These are phyloP conservation scores for Oryza glumipatula DNA, from an alignment of 176 grass and related monocot genomes.

Conservation along the genomic window DNA sequence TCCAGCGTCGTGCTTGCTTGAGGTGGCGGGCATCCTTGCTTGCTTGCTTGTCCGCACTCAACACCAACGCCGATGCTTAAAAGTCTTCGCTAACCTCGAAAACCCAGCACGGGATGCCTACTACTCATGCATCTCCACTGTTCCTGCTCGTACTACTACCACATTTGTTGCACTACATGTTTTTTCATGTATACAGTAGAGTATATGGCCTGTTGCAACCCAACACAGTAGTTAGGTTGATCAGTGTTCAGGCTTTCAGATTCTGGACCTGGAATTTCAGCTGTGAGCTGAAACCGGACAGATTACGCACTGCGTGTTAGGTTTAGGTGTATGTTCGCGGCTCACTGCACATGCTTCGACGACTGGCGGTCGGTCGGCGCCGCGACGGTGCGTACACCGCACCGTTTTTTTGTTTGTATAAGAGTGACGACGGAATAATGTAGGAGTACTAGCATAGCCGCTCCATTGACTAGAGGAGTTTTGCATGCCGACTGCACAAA, in stretches of 20 bases:
- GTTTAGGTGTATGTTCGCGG: background rate
- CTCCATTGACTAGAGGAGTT: conserved; percentile 35
- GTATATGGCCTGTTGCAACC: too few species aligned
- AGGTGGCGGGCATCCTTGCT: conserved; percentile 42
- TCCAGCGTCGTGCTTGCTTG: conserved; percentile 60
- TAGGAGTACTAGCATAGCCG: background rate
- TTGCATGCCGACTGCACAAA: conserved; percentile 26
- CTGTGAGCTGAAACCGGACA: background rate
- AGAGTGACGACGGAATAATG: background rate
- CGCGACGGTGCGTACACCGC: background rate
- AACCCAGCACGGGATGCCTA: conserved; percentile 24
- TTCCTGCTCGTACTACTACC: background rate
- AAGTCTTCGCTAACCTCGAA: conserved; percentile 46
- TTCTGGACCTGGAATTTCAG: background rate
- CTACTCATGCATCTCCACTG: background rate
- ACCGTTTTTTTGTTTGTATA: background rate
- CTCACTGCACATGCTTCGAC: conserved; percentile 2
- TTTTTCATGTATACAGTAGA: background rate
- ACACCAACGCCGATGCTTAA: conserved; percentile 46
- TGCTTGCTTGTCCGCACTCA: conserved; percentile 53
- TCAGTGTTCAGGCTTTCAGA: background rate
- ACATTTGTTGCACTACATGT: background rate
- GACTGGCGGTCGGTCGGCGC: conserved; percentile 8
- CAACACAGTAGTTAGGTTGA: background rate
- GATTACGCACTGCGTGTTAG: background rate